Evolutionary conservation across 257 asterid species (phyloP).

Genomic region (Rubia yunnanensis): DNA sequence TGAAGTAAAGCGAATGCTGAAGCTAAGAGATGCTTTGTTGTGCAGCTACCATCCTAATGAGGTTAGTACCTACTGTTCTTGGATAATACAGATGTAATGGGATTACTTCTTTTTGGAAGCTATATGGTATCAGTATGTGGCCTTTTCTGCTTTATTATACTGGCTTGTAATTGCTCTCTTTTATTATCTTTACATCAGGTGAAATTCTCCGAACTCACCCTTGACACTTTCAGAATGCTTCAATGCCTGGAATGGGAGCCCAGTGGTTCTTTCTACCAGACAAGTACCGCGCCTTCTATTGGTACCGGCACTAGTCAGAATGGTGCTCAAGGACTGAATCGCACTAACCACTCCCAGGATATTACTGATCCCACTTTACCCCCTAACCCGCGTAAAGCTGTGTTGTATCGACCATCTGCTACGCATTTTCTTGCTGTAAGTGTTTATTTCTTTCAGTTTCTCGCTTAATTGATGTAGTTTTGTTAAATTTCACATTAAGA

Average conservation of each 20-base stretch:
- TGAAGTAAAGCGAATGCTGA: constrained; percentile 62
- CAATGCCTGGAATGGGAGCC: constrained; percentile 98
- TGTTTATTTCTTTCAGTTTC: constrained; percentile 9
- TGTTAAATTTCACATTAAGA: neutral
- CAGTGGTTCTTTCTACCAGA: constrained; percentile 83
- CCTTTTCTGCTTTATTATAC: neutral
- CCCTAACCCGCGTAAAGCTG: constrained; percentile 81
- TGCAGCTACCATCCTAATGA: constrained; percentile 92
- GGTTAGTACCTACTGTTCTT: constrained; percentile 36
- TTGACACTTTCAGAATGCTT: constrained; percentile 84
- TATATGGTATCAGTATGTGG: neutral
- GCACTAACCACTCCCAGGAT: constrained; percentile 58
- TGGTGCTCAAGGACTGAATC: constrained; percentile 72
- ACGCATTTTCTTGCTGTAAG: constrained; percentile 92
- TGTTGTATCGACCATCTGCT: constrained; percentile 77
- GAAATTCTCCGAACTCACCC: constrained; percentile 84
- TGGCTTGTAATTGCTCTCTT: neutral
- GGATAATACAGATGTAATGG: neutral
- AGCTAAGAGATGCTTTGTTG: constrained; percentile 70
- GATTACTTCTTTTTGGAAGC: constrained; percentile 1
- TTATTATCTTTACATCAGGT: constrained; percentile 38
- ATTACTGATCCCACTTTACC: constrained; percentile 91
- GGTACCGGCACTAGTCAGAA: constrained; percentile 55
- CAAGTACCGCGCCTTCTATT: constrained; percentile 39
- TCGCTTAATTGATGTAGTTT: neutral